These are phyloP conservation scores for Arabidopsis arenosa DNA, from an alignment of 345 rosid genomes.

Conservation along the genomic window DNA sequence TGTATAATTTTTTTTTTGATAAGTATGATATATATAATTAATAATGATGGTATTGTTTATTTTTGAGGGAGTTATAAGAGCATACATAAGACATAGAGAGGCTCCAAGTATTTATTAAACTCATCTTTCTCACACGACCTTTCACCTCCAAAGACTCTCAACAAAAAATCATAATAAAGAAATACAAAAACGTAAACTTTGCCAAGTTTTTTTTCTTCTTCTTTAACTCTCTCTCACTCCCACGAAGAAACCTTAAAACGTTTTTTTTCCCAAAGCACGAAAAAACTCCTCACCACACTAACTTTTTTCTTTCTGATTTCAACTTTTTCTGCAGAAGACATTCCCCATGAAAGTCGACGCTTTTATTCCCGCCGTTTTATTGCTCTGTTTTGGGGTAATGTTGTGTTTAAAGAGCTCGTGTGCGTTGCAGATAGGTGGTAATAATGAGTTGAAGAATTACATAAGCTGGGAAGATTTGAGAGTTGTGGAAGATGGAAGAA, in stretches of 20 bases:
- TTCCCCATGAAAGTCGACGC: conserved; percentile 39
- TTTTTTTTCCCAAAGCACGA: conserved; percentile 26
- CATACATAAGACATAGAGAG: conserved; percentile 13
- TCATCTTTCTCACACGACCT: conserved; percentile 60
- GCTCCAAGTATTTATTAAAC: conserved; percentile 64
- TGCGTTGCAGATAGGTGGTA: conserved; percentile 14
- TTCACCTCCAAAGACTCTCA: conserved; percentile 41
- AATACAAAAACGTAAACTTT: conserved; percentile 35
- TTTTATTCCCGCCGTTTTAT: conserved; percentile 29
- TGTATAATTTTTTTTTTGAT: not conserved
- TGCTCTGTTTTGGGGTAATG: conserved; percentile 33
- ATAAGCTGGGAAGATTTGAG: conserved; percentile 84
- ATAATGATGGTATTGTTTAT: conserved; percentile 12
- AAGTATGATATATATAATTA: not conserved
- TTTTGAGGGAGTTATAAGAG: not conserved
- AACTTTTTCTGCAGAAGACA: conserved; percentile 6
- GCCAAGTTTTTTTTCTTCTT: conserved; percentile 19
- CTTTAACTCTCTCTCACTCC: conserved; percentile 22
- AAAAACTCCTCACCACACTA: conserved; percentile 25
- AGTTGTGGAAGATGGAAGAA: conserved; percentile 45
- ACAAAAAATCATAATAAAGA: not conserved
- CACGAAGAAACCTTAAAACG: conserved; percentile 35
- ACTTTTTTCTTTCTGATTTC: conserved; percentile 23
- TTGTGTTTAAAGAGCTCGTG: conserved; percentile 20
- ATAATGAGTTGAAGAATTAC: conserved; percentile 36